These are phyloP conservation scores for Elsinoe ampelina DNA, from an alignment of 2,329 filamentous ascomycete genomes.

Conservation along the genomic window DNA sequence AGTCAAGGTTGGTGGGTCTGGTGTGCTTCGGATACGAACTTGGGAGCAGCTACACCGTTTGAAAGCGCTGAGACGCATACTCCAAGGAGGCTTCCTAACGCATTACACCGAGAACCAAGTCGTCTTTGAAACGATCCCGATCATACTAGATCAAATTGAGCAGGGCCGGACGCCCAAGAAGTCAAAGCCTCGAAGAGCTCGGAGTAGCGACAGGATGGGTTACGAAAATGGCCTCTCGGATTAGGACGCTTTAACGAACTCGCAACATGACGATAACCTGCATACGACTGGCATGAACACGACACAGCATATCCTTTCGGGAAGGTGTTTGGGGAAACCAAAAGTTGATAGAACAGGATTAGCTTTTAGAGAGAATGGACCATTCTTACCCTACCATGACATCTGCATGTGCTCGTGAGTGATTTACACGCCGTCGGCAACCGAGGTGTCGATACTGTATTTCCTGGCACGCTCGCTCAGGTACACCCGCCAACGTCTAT, in stretches of 20 bases:
- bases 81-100: slow-evolving; percentile 53
- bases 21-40: slow-evolving; percentile 55
- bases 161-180: not conserved
- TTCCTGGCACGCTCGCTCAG: not conserved
- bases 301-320: slow-evolving; percentile 7
- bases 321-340: slow-evolving; percentile 3
- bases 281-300: not conserved
- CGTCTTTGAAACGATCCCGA: slow-evolving; percentile 50
- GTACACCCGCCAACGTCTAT: not conserved
- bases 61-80: slow-evolving; percentile 49
- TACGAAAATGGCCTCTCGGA: slow-evolving; percentile 10
- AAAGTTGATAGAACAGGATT: slow-evolving; percentile 8
- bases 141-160: slow-evolving; percentile 24
- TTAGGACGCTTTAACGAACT: not conserved
- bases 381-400: not conserved
- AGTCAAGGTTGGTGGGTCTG: slow-evolving; percentile 51
- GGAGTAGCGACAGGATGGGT: slow-evolving; percentile 3
- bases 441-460: not conserved
- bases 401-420: not conserved
- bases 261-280: not conserved
- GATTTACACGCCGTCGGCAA: not conserved
- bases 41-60: slow-evolving; percentile 66
- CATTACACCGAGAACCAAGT: slow-evolving; percentile 56
- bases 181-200: not conserved
- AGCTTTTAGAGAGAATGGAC: not conserved